These are phyloP conservation scores for Candida pseudoviswanathii DNA, from an alignment of 1,139 yeast genomes.

Conservation along the genomic window DNA sequence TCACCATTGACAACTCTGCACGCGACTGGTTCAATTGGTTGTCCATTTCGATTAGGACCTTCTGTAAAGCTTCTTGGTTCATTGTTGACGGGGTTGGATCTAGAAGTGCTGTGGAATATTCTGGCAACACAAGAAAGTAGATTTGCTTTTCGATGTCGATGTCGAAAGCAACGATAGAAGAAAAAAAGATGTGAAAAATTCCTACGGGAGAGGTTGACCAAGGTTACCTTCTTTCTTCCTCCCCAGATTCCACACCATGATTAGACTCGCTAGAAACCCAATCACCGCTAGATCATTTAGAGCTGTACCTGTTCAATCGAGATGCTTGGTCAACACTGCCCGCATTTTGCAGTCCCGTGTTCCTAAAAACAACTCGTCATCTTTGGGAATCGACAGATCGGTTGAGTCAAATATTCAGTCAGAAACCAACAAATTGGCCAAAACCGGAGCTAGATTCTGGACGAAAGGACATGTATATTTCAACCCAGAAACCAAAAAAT, in stretches of 20 bases:
- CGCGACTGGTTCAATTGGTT: constrained; percentile 58
- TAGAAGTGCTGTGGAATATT: neutral
- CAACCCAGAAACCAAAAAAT: constrained; percentile 29
- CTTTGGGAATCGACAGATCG: constrained; percentile 43
- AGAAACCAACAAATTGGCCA: constrained; percentile 71
- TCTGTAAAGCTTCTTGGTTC: constrained; percentile 56
- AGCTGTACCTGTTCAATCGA: constrained; percentile 2
- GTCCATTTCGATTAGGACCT: constrained; percentile 63
- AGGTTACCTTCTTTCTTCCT: neutral
- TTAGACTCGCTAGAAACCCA: neutral
- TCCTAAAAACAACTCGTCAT: constrained; percentile 6
- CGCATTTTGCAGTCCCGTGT: constrained; percentile 2
- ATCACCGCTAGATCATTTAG: neutral
- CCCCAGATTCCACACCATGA: constrained; percentile 1
- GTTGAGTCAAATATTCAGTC: constrained; percentile 55
- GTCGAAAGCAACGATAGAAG: neutral
- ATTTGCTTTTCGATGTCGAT: neutral
- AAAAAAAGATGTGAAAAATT: constrained; percentile 2
- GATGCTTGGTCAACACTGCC: neutral
- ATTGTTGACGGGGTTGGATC: constrained; percentile 25
- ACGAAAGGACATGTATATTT: constrained; percentile 61
- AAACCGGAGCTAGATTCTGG: constrained; percentile 83
- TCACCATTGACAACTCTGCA: constrained; percentile 66
- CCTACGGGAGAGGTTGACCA: neutral
- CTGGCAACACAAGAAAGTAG: neutral